Conservation (phyloP, 768 basidiomycete genomes). For the Pleurotus cornucopiae region DNA sequence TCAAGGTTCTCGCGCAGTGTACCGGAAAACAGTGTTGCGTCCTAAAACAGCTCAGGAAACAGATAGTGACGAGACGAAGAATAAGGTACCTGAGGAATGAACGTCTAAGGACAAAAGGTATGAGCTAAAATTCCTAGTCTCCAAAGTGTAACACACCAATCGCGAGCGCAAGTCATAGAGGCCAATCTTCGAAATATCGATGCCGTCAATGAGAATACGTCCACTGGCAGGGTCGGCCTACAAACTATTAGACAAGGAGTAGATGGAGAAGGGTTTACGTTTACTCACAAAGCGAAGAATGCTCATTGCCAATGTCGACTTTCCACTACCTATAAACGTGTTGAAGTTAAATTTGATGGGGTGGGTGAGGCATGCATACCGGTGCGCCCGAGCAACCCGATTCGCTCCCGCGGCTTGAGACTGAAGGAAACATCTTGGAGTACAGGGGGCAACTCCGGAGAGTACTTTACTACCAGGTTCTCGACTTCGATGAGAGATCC, state of each 20-base stretch:
- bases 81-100: constrained; percentile 57
- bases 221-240: constrained; percentile 75
- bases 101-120: constrained; percentile 45
- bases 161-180: constrained; percentile 79
- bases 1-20: constrained; percentile 74
- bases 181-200: constrained; percentile 84
- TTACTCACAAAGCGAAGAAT: constrained; percentile 72
- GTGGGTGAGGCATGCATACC: constrained; percentile 26
- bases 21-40: constrained; percentile 77
- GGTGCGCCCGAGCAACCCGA: constrained; percentile 80
- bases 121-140: neutral
- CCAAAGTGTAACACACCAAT: constrained; percentile 40
- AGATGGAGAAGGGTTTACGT: constrained; percentile 19
- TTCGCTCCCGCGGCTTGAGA: constrained; percentile 65
- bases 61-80: neutral
- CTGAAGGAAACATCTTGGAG: constrained; percentile 73
- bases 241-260: neutral
- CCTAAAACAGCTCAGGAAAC: constrained; percentile 23
- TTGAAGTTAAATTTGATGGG: neutral
- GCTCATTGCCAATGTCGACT: constrained; percentile 84
- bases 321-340: constrained; percentile 59
- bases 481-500: constrained; percentile 63
- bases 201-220: constrained; percentile 78
- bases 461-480: constrained; percentile 76
- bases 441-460: constrained; percentile 79